phyloP scores from a whole-genome alignment of 2,329 filamentous ascomycete species.

The Cytospora chrysosperma region DNA sequence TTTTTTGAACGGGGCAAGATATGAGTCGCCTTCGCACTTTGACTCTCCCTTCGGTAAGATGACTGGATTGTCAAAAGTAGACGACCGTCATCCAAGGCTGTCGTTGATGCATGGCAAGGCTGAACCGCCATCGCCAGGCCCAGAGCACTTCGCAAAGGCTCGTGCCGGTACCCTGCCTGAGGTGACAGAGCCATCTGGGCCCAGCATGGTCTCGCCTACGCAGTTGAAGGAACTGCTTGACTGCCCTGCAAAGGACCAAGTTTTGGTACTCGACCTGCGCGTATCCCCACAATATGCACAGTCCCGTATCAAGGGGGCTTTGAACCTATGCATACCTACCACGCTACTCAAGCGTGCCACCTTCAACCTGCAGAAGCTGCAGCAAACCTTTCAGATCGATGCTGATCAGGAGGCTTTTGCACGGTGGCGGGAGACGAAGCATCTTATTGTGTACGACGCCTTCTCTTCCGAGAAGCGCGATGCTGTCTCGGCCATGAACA shows the following conservation, averaged over 20 bases:
- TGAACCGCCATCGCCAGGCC: conserved; percentile 39
- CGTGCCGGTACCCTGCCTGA: conserved; percentile 50
- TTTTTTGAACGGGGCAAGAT: conserved; percentile 41
- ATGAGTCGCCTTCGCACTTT: conserved; percentile 46
- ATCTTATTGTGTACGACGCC: conserved; percentile 86
- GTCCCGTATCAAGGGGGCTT: conserved; percentile 72
- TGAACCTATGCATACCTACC: conserved; percentile 94
- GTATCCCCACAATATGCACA: conserved; percentile 79
- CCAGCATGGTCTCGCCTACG: conserved; percentile 52
- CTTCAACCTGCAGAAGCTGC: conserved; percentile 83
- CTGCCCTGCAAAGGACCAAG: conserved; percentile 36
- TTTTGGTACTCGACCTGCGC: conserved; percentile 80
- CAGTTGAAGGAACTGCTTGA: conserved; percentile 58
- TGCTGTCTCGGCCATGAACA: conserved; percentile 76
- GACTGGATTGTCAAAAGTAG: conserved; percentile 40
- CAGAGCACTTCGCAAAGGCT: conserved; percentile 34
- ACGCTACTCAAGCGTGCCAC: conserved; percentile 88
- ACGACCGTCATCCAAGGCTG: conserved; percentile 54
- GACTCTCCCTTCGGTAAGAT: conserved; percentile 39
- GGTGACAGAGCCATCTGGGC: conserved; percentile 45
- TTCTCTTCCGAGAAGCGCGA: conserved; percentile 77
- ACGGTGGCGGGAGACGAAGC: conserved; percentile 69
- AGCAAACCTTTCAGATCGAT: conserved; percentile 78
- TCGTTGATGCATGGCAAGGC: conserved; percentile 51
- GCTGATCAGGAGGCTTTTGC: conserved; percentile 71